Evolutionary conservation across 2,329 filamentous ascomycete species (phyloP), one percentile per base, ranked within the genome.

Genomic region (Nemania sp.): DNA sequence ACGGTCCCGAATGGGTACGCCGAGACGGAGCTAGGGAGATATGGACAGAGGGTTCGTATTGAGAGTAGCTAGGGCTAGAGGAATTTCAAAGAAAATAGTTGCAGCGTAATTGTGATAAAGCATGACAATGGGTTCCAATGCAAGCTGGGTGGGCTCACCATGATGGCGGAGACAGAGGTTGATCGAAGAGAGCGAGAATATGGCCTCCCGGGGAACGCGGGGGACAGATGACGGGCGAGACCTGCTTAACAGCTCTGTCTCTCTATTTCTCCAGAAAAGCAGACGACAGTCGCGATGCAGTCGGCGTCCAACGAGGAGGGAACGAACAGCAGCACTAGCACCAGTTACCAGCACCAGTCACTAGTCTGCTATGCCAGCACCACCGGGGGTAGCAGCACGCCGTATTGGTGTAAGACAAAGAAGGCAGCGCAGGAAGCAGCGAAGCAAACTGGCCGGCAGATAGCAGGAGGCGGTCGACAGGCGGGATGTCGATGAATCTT

Each of bases 121-220:
- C 15, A 28, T 36, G 11, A 19, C 7, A 44, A 37, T n/a, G 39
- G 43, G 20, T 39, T 51, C 12, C 41, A 55, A 41, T n/a, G n/a
- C 4, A 5, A 31, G 43, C 42, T 40, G 26, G 51, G 37, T 37
- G 43, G 52, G 54, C 59, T 61, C 57, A 61, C 59, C 57, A 61
- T 60, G 41, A 54, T 44, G 47, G 42, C 47, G 52, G 49, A 46
- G 49, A 46, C 49, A 37, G 45, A 49, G 31, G 42, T 33, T 22
- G 26, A 30, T 26, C 23, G 34, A 12, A 49, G 41, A 30, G 41
- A 26, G 23, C 31, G 45, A 24, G 30, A 12, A 44, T 23, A 15
- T 12, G 26, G 26, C 26, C 26, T 28, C 26, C 17, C 22, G 36
- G 43, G 23, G 12, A 23, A 39, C 40, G 14, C 30, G n/a, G 22